Base-by-base conservation (phyloP, 305 asterid species). In the Fraxinus ornus region DNA sequence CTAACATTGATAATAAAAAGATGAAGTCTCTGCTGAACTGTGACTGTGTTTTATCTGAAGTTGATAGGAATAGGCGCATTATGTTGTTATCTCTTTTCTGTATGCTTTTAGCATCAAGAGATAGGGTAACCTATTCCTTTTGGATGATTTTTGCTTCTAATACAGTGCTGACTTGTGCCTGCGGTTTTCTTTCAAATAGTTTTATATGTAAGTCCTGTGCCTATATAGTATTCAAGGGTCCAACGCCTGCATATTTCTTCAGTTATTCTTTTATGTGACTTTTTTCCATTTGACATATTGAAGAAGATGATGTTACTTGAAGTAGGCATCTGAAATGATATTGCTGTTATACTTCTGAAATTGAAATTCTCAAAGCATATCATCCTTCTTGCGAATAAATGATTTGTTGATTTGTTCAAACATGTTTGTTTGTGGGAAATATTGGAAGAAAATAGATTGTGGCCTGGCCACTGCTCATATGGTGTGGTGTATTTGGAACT, bases 181-280 rank as follows among this genome's bases (percentile, higher is more conserved):
- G 77, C 89, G 93, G 99, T 87, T 90, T 93, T 88, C 97, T 95
- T 74, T 94, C 99, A 9, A 94, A 95, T 92, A 95, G 99, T 89
- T 95, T 86, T 86, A 95, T 94, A 73, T 85, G 98, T 94, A 89
- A 94, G 98, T 82, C 78, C 71, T 66, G 0, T 62, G 64, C 78
- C 86, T 77, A 74, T 81, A 47, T 49, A 22, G 60, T 79, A 32
- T 80, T 64, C 36, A 47, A 15, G 52, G 85, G 30, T 84, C 52
- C 17, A 36, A 39, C 49, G 64, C 74, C 78, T 37, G 52, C 73
- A 21, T 57, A 17, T 74, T 85, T 79, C 32, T 75, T 5, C 30
- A 7, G 66, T 84, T 78, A 62, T 8, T 26, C 52, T 62, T 62
- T 57, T 70, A 21, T 36, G 78, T 82, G 83, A 57, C 62, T 68